phyloP scores from a whole-genome alignment of 2,329 filamentous ascomycete genomes.

The Claviceps purpurea region DNA sequence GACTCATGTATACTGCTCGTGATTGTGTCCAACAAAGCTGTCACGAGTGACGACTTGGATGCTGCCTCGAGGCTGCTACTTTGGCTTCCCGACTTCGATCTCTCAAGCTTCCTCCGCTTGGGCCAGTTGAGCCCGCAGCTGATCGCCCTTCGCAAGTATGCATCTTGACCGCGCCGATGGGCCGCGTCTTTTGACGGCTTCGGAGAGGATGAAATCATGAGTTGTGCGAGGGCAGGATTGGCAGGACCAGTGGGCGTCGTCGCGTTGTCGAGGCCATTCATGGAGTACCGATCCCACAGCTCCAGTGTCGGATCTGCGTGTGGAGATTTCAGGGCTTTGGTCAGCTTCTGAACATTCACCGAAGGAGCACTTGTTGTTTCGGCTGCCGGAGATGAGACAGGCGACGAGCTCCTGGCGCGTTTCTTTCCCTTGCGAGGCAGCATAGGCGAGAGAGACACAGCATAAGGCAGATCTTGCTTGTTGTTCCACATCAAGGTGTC shows the following conservation, averaged over 20 bases:
- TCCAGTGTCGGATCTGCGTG: slow-evolving; percentile 61
- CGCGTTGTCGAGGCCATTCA: slow-evolving; percentile 28
- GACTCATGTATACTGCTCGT: slow-evolving; percentile 36
- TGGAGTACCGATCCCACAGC: slow-evolving; percentile 63
- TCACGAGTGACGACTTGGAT: slow-evolving; percentile 45
- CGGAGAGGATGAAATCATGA: slow-evolving; percentile 60
- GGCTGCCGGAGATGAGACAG: slow-evolving; percentile 49
- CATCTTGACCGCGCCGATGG: slow-evolving; percentile 25
- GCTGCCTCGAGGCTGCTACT: slow-evolving; percentile 28
- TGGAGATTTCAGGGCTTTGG: slow-evolving; percentile 48
- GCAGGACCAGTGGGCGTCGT: slow-evolving; percentile 30
- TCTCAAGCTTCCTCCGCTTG: slow-evolving; percentile 51
- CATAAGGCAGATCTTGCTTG: slow-evolving; percentile 27
- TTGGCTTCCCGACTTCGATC: slow-evolving; percentile 24
- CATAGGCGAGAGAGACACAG: slow-evolving; percentile 32
- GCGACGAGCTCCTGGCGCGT: slow-evolving; percentile 61
- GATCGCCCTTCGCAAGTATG: slow-evolving; percentile 45
- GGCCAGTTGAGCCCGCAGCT: slow-evolving; percentile 61
- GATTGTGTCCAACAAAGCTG: slow-evolving; percentile 54
- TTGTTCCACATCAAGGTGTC: slow-evolving; percentile 50
- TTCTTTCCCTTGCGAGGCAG: slow-evolving; percentile 44
- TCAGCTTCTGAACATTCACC: slow-evolving; percentile 45
- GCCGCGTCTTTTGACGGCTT: slow-evolving; percentile 35
- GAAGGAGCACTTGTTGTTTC: slow-evolving; percentile 30
- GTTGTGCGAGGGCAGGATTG: slow-evolving; percentile 47